Evolutionary conservation across 345 rosid genomes (phyloP).

Genomic region (Turritis glabra): DNA sequence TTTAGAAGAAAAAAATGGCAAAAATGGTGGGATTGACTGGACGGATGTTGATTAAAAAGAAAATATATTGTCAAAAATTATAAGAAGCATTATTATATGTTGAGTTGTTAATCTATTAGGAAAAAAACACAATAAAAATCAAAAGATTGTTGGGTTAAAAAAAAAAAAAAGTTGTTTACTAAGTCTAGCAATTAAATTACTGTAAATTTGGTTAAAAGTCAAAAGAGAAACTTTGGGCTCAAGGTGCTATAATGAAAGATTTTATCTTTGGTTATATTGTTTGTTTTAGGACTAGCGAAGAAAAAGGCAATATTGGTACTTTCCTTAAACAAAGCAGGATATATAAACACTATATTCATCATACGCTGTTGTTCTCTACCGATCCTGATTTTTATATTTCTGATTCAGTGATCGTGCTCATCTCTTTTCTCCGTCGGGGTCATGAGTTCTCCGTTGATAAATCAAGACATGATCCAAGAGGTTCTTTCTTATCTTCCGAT

Average conservation of each 20-base stretch:
- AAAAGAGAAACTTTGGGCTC: background rate
- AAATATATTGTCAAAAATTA: no score
- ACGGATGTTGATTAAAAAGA: no score
- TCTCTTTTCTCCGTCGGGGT: background rate
- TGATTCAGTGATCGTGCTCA: background rate
- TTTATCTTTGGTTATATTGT: background rate
- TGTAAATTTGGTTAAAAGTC: background rate
- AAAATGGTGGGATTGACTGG: no score
- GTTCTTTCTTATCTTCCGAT: constrained; percentile 14
- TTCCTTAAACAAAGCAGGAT: background rate
- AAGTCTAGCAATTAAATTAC: background rate
- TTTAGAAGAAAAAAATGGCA: no score
- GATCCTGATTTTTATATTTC: background rate
- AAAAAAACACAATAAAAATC: background rate
- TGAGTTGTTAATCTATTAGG: background rate
- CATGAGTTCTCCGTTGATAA: background rate
- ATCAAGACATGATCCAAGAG: constrained; percentile 1
- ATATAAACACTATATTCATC: background rate
- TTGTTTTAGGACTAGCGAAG: background rate
- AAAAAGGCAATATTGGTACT: background rate
- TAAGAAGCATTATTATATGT: no score
- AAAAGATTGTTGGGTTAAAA: background rate
- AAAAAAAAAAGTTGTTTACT: no score
- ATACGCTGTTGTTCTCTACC: background rate
- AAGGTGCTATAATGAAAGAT: background rate